These are phyloP conservation scores for Penium margaritaceum DNA, from an alignment of 139 green algal genomes.

Conservation along the genomic window DNA sequence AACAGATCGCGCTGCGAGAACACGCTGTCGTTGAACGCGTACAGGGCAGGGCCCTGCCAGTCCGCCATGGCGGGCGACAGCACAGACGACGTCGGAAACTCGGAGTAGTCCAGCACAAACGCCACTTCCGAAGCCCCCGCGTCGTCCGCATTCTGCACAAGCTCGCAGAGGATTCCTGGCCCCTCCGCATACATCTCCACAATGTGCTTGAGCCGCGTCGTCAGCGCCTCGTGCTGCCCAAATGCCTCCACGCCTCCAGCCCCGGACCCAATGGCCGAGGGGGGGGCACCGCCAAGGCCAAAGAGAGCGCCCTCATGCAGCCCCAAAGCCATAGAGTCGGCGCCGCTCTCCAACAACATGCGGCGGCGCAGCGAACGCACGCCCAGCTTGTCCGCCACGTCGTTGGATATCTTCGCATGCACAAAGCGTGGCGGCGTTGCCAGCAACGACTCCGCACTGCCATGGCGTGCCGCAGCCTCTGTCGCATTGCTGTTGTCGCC, in stretches of 20 bases:
- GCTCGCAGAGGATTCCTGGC: conserved; percentile 65
- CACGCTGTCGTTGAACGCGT: conserved; percentile 61
- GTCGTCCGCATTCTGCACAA: conserved; percentile 77
- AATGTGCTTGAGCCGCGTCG: conserved; percentile 69
- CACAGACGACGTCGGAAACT: conserved; percentile 52
- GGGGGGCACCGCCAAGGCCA: too few relatives aligned
- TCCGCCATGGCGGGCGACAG: conserved; percentile 45
- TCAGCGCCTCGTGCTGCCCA: conserved; percentile 74
- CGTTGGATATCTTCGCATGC: conserved; percentile 47
- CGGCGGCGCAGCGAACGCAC: conserved; percentile 56
- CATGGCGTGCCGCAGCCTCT: neutral
- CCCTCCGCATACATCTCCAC: conserved; percentile 73
- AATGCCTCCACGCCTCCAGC: conserved; percentile 60
- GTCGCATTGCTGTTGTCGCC: too few relatives aligned
- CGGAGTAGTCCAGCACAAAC: conserved; percentile 57
- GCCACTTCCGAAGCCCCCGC: conserved; percentile 54
- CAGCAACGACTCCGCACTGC: neutral
- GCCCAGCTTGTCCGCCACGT: conserved; percentile 52
- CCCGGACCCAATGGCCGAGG: neutral
- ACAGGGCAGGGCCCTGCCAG: conserved; percentile 68
- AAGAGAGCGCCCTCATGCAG: too few relatives aligned
- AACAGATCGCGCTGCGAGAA: conserved; percentile 64
- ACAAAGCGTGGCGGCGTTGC: conserved; percentile 12
- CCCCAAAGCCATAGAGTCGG: conserved; percentile 53
- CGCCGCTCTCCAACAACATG: conserved; percentile 53